Base-by-base conservation (phyloP, 2,329 filamentous ascomycete species). In the Cladosporium sp. region DNA sequence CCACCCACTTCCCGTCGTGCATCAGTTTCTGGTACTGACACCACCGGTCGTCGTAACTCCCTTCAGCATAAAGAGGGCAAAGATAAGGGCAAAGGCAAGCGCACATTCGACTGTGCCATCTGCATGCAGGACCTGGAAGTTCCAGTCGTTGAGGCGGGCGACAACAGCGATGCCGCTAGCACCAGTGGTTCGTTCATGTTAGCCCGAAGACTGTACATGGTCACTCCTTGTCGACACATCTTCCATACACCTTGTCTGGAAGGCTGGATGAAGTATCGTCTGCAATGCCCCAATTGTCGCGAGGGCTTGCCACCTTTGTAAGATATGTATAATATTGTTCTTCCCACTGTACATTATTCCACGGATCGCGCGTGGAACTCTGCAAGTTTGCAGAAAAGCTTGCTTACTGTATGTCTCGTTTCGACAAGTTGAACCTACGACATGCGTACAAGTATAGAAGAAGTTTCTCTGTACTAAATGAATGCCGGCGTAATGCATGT, bases 231-330 rank as follows among this genome's bases (percentile, higher is more conserved):
- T 78, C 84, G 93, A 64, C 95, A 99, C 80, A 93, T 98, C 58
- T 99, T 99, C 76, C 95, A 99, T 76, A 95, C 89, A 65, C 83
- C 85, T 34, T 99, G 95, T 78, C 80, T 99, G 70, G 94, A 98
- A 79, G 93, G 92, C 46, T 98, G 95, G 95, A 95, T 99, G 91
- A 86, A 91, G 75, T 93, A 96, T 76, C 82, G 94, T 65, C 79
- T 99, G 73, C 92, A 97, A 80, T 99, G 95, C 79, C 95, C 95
- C 0, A 97, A 97, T 70, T 98, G 95, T 79, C 85, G 95, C 71
- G 93, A 97, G 80, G 89, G 91, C 66, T 78, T 98, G 73, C 94
- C 94, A 60, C 92, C 93, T 51, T 79, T 97, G 75, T 97, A 46
- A 21, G 5, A 39, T 57, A 56, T 56, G 48, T 51, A 28, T 25